phyloP scores from a whole-genome alignment of 345 rosid genomes.

The Leavenworthia alabamica region DNA sequence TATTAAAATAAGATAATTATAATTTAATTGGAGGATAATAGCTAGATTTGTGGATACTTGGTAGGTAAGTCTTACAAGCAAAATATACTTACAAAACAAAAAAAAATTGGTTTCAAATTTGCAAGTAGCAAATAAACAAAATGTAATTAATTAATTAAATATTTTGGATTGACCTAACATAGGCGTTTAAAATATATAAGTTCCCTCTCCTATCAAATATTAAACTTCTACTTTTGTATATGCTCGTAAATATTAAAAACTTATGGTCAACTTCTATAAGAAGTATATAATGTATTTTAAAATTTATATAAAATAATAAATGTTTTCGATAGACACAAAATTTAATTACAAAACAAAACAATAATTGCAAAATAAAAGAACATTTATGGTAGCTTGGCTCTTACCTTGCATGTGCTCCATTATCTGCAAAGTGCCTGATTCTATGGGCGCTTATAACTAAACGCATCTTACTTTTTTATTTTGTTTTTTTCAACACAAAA shows the following conservation, averaged over 20 bases:
- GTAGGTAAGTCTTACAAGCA: slow-evolving; percentile 27
- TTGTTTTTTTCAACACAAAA: neutral
- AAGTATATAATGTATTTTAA: slow-evolving; percentile 5
- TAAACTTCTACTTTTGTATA: neutral
- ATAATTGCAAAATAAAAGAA: neutral
- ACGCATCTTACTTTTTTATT: neutral
- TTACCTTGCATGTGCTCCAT: slow-evolving; percentile 9
- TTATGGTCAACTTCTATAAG: slow-evolving; percentile 23
- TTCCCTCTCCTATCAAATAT: slow-evolving; percentile 24
- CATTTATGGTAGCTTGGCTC: neutral
- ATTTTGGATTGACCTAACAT: neutral
- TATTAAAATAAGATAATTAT: neutral
- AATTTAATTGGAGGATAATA: neutral
- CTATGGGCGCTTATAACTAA: slow-evolving; percentile 8
- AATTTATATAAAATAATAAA: neutral
- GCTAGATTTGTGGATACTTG: neutral
- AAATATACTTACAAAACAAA: slow-evolving; percentile 1
- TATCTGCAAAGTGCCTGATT: neutral
- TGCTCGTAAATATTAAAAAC: neutral
- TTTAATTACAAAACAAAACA: neutral
- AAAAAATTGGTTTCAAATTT: too few species aligned
- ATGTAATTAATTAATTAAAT: neutral
- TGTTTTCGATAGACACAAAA: neutral
- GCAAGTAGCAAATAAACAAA: slow-evolving; percentile 16
- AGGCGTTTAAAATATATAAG: slow-evolving; percentile 17